Evolutionary conservation across 805 yeast species (phyloP).

Genomic region (Monosporozyma yasuniensis): DNA sequence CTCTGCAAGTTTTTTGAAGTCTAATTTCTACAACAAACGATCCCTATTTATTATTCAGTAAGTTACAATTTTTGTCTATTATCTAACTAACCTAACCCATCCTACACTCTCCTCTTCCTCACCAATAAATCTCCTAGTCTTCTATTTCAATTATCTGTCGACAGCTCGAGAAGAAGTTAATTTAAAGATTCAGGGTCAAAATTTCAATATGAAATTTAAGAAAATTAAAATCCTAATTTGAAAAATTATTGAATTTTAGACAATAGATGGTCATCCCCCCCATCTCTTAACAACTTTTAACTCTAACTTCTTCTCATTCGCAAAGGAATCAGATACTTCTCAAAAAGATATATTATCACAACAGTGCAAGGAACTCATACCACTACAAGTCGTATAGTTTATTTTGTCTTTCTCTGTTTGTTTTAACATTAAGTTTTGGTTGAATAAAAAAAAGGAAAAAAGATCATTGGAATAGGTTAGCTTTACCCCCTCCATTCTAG

Average conservation of each 20-base stretch:
- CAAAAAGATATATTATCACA: background rate
- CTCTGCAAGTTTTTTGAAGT: background rate
- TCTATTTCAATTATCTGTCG: background rate
- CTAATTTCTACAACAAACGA: background rate
- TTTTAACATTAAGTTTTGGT: background rate
- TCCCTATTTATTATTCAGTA: background rate
- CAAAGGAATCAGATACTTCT: background rate
- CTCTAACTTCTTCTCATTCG: background rate
- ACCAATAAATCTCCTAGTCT: background rate
- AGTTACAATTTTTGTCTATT: background rate
- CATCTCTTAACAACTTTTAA: background rate
- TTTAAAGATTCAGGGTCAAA: background rate
- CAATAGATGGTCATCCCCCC: background rate
- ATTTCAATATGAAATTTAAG: background rate
- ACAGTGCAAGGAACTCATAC: background rate
- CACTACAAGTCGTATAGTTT: background rate
- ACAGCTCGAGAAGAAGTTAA: background rate
- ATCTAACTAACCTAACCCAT: background rate
- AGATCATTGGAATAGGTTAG: background rate
- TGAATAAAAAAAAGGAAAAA: background rate
- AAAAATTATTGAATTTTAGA: background rate
- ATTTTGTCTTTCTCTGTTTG: background rate
- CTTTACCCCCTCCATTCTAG: background rate
- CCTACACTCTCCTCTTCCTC: background rate
- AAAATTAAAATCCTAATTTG: background rate